Evolutionary conservation across 306 rosid genomes (phyloP).

Genomic region (Spatholobus suberectus): DNA sequence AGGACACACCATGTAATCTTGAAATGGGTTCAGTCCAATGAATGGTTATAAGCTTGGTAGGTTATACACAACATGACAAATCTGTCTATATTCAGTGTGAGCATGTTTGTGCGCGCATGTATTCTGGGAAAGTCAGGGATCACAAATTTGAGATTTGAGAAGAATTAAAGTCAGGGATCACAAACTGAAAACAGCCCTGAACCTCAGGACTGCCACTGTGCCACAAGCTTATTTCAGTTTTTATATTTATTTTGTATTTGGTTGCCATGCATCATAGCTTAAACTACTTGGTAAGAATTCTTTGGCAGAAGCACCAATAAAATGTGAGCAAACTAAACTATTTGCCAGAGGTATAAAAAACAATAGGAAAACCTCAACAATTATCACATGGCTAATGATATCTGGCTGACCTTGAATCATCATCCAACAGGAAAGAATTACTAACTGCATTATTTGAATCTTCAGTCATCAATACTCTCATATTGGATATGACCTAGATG

Average conservation of each 20-base stretch:
- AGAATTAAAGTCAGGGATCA: slow-evolving; percentile 14
- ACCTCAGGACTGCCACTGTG: slow-evolving; percentile 21
- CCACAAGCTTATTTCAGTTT: slow-evolving; percentile 25
- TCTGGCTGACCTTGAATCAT: slow-evolving; percentile 62
- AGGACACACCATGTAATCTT: slow-evolving; percentile 3
- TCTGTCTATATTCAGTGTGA: background rate
- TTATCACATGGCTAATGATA: slow-evolving; percentile 5
- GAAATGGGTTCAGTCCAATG: slow-evolving; percentile 7
- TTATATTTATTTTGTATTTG: slow-evolving; percentile 12
- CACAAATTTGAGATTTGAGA: slow-evolving; percentile 1
- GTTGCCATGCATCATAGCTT: slow-evolving; percentile 1
- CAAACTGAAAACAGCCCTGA: background rate
- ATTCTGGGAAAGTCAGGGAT: background rate
- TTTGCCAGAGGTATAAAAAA: slow-evolving; percentile 11
- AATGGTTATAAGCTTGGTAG: slow-evolving; percentile 4
- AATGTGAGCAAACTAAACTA: background rate
- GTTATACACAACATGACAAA: slow-evolving; percentile 5
- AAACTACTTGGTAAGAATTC: background rate
- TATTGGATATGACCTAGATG: slow-evolving; percentile 64
- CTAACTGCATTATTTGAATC: slow-evolving; percentile 73
- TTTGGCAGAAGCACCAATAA: background rate
- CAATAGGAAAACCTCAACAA: slow-evolving; percentile 5
- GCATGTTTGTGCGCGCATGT: background rate
- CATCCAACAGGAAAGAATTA: slow-evolving; percentile 71
- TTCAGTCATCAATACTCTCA: slow-evolving; percentile 74